A percentile compares a stretch with the other conserved stretches of the same genome.
Evolutionary conservation across 371 early-diverging fungal genomes (phyloP).

Genomic region (Lichtheimia hyalospora): DNA sequence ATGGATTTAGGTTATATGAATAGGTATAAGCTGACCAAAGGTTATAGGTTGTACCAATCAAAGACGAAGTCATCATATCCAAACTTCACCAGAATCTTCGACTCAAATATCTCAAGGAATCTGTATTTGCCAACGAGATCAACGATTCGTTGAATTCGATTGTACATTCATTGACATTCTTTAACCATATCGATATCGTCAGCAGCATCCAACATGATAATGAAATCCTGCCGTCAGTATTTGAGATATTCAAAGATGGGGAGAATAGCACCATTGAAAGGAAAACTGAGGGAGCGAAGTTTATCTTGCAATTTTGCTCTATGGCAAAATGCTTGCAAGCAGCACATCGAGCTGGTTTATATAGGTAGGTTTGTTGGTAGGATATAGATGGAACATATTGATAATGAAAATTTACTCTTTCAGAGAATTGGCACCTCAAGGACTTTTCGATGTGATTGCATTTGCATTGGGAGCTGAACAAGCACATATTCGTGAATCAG

Average conservation of each 20-base stretch:
- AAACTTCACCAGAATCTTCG: conserved; percentile 86
- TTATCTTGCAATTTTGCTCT: conserved; percentile 74
- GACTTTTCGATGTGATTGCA: conserved; percentile 76
- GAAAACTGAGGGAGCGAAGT: conserved; percentile 69
- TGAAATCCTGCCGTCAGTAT: conserved; percentile 64
- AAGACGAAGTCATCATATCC: conserved; percentile 57
- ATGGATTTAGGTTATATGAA: no score
- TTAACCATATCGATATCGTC: conserved; percentile 82
- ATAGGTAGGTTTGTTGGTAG: conserved; percentile 27
- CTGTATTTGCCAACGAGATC: conserved; percentile 66
- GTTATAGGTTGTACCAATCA: conserved; percentile 69
- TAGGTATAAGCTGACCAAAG: neutral
- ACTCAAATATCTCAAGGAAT: conserved; percentile 81
- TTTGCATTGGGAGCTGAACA: conserved; percentile 58
- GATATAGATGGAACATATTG: no score
- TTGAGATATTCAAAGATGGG: conserved; percentile 55
- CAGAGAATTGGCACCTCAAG: conserved; percentile 69
- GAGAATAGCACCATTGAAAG: conserved; percentile 37
- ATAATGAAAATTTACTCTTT: neutral
- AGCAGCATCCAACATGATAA: conserved; percentile 67
- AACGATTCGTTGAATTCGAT: conserved; percentile 74
- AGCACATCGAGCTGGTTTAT: conserved; percentile 56
- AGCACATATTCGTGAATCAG: conserved; percentile 54
- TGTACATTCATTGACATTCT: conserved; percentile 71
- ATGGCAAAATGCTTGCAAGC: conserved; percentile 72